Conservation (phyloP, 106 monocot species). For the Apostasia ramifera region DNA sequence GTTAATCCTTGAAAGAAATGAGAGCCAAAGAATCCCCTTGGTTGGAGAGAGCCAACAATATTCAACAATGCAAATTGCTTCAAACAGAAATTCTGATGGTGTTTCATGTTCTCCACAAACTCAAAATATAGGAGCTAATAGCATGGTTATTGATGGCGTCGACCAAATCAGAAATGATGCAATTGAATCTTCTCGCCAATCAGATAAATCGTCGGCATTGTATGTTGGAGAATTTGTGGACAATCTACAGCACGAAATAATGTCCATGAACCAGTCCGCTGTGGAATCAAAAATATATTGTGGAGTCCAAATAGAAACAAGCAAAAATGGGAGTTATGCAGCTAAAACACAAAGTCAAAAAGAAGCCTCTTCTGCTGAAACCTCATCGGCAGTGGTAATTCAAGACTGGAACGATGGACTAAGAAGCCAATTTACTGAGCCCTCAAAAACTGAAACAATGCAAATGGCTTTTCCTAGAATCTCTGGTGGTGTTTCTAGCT, state of each 20-base stretch:
- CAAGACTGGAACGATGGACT: conserved; percentile 8
- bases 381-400: neutral
- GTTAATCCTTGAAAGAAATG: neutral
- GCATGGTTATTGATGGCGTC: neutral
- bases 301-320: neutral
- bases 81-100: neutral
- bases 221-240: conserved; percentile 26
- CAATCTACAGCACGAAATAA: conserved; percentile 19
- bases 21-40: neutral
- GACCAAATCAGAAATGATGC: conserved; percentile 2
- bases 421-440: neutral
- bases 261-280: neutral
- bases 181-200: conserved; percentile 13
- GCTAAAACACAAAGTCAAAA: neutral
- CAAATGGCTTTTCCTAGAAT: conserved; percentile 5
- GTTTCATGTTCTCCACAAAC: neutral
- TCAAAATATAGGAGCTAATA: neutral
- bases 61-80: neutral
- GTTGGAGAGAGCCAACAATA: conserved; percentile 1
- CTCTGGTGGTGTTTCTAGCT: conserved; percentile 14
- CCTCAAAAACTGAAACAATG: neutral
- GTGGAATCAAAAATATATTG: neutral
- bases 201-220: conserved; percentile 15
- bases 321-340: no score
- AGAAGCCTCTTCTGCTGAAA: neutral